A percentile compares a stretch with the other conserved stretches of the same genome.
Evolutionary conservation across 2,329 filamentous ascomycete genomes (phyloP).

Genomic region (Clarireedia monteithiana): DNA sequence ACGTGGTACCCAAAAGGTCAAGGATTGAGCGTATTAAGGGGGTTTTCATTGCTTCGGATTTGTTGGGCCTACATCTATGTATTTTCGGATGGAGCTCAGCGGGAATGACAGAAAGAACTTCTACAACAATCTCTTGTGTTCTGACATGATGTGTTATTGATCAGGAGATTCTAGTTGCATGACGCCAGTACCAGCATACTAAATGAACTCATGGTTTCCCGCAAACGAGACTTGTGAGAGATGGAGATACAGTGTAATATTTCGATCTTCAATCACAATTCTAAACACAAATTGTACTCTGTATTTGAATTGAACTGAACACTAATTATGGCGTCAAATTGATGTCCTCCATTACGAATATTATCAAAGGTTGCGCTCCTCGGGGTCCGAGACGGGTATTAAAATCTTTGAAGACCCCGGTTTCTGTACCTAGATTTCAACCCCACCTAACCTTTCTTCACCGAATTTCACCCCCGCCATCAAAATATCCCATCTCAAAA

Average conservation of each 20-base stretch:
- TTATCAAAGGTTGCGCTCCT: not conserved
- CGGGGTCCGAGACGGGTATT: not conserved
- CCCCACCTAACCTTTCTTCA: conserved; percentile 16
- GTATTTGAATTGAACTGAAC: not conserved
- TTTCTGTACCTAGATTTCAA: conserved; percentile 1
- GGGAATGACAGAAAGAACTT: conserved; percentile 27
- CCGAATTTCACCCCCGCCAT: conserved; percentile 7
- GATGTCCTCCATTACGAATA: not conserved
- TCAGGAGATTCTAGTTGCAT: conserved; percentile 11
- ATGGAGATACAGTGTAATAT: not conserved
- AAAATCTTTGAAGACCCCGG: conserved; percentile 9
- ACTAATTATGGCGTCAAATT: not conserved
- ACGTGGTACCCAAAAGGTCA: conserved; percentile 99
- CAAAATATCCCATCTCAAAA: conserved; percentile 11
- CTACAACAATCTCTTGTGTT: conserved; percentile 8
- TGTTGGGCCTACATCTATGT: conserved; percentile 30
- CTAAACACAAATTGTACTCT: not conserved
- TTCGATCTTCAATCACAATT: not conserved
- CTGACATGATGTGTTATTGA: conserved; percentile 9
- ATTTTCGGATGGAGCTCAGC: conserved; percentile 28
- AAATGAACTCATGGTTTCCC: conserved; percentile 10
- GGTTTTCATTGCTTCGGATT: conserved; percentile 28
- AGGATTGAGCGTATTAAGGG: conserved; percentile 59
- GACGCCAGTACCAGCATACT: conserved; percentile 4
- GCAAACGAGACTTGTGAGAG: not conserved